Base-by-base conservation (phyloP, 2,329 filamentous ascomycete genomes). In the Chrysoporthe austroafricana region DNA sequence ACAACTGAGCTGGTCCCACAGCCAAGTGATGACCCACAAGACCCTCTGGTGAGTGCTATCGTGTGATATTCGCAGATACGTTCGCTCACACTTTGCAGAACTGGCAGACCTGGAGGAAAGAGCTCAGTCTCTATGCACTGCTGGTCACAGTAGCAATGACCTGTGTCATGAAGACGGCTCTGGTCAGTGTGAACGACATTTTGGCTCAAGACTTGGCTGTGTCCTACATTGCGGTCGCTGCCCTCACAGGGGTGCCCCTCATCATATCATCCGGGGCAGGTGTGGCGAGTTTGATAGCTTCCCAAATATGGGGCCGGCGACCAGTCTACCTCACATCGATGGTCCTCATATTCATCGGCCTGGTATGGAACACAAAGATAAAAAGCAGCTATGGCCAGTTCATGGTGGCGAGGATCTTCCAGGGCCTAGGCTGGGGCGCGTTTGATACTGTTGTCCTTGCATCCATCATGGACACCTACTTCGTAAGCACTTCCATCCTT, bases 351-450 rank as follows among this genome's bases (percentile, higher is more conserved):
- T 82, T 88, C 56, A 75, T 82, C 54, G 85, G 85, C 1, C 78
- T 79, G 3, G 74, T 84, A 1, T 86, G 84, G 84, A 86, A 84
- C 70, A 83, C 81, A 68, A 77, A 78, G 21, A 78, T 82, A 5
- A 72, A 73, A 7, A 73, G 74, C 60, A 80, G 75, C 70, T 84
- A 82, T 64, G 77, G 75, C 9, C 78, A 83, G 66, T 83, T 82
- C 72, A 82, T 88, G 80, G 80, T 79, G 0, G 83, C 85, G 2
- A 80, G 86, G 11, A 73, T 86, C 21, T 79, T 88, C 44, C 85
- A 88, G 72, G 86, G 85, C 0, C 66, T 88, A 0, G 86, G 83
- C n/a, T 87, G 86, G 84, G 86, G 86, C 6, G 82, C 83, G 13
- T 86, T 88, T 68, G 86, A 89, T 71, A 82, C 81, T 5, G 75